Evolutionary conservation across 495 filamentous ascomycete species (phyloP).

Genomic region (Pyrenula massariospora): DNA sequence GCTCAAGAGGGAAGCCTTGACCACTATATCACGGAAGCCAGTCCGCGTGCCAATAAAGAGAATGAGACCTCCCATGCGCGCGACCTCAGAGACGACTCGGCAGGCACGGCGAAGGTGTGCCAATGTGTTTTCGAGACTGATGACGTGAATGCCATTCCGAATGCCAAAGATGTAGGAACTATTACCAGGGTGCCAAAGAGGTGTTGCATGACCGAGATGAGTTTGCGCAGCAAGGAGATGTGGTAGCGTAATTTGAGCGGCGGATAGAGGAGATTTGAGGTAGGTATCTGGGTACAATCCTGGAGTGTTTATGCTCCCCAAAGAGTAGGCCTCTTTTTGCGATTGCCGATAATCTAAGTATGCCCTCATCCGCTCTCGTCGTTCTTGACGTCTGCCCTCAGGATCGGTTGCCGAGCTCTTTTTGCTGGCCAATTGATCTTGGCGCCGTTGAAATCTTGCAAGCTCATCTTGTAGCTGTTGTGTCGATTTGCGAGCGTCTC

Average conservation of each 20-base stretch:
- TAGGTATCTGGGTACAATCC: slow-evolving; percentile 59
- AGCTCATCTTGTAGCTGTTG: not conserved
- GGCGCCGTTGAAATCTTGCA: not conserved
- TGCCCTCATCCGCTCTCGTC: not conserved
- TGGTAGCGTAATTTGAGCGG: slow-evolving; percentile 77
- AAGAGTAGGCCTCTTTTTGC: slow-evolving; percentile 14
- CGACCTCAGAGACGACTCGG: slow-evolving; percentile 77
- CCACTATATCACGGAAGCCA: slow-evolving; percentile 67
- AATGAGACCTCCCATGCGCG: slow-evolving; percentile 70
- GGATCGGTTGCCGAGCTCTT: not conserved
- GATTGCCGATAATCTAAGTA: not conserved
- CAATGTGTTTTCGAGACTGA: slow-evolving; percentile 76
- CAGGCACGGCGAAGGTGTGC: slow-evolving; percentile 82
- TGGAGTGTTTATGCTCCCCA: slow-evolving; percentile 41
- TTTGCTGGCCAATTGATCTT: not conserved
- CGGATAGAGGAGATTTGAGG: slow-evolving; percentile 58
- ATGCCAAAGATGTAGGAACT: slow-evolving; percentile 91
- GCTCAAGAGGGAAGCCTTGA: slow-evolving; percentile 67
- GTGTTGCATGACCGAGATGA: slow-evolving; percentile 85
- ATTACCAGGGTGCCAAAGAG: slow-evolving; percentile 92
- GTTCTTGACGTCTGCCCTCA: not conserved
- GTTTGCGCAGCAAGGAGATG: slow-evolving; percentile 81
- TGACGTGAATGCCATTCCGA: slow-evolving; percentile 83
- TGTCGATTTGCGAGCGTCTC: not conserved
- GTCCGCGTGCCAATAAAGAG: slow-evolving; percentile 81